phyloP scores from a whole-genome alignment of 352 stramenopile genomes.

The Globisporangium iwayamae region DNA sequence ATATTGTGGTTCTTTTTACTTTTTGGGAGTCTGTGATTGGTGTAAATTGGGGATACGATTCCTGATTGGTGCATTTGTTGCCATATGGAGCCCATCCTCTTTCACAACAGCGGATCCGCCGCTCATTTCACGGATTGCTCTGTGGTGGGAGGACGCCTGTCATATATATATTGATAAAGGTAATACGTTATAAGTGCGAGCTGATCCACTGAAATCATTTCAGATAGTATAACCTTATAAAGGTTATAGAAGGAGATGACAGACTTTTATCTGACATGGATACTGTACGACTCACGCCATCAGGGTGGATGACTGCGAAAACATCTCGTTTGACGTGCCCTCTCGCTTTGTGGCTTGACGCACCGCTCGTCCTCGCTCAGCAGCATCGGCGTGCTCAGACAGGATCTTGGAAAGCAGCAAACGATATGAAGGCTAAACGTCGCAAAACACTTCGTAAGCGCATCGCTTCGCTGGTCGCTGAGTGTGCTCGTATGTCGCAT shows the following conservation, averaged over 20 bases:
- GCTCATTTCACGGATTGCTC: neutral
- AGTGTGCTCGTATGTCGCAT: too few species aligned
- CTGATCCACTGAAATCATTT: too few species aligned
- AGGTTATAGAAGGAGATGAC: too few species aligned
- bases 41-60: neutral
- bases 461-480: too few species aligned
- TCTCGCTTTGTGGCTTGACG: neutral
- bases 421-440: too few species aligned
- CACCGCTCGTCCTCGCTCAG: neutral
- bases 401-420: neutral
- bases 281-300: slow-evolving; percentile 1
- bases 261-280: neutral
- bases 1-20: neutral
- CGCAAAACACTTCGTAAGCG: too few species aligned
- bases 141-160: neutral
- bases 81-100: slow-evolving; percentile 1
- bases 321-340: slow-evolving; percentile 1
- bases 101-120: neutral
- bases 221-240: too few species aligned
- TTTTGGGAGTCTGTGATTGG: neutral
- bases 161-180: neutral
- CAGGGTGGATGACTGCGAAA: neutral
- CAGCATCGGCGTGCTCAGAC: neutral
- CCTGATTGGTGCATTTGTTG: slow-evolving; percentile 1
- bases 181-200: neutral